Evolutionary conservation across 1,139 yeast genomes (phyloP).

Genomic region (Geotrichum cucujoidarum): DNA sequence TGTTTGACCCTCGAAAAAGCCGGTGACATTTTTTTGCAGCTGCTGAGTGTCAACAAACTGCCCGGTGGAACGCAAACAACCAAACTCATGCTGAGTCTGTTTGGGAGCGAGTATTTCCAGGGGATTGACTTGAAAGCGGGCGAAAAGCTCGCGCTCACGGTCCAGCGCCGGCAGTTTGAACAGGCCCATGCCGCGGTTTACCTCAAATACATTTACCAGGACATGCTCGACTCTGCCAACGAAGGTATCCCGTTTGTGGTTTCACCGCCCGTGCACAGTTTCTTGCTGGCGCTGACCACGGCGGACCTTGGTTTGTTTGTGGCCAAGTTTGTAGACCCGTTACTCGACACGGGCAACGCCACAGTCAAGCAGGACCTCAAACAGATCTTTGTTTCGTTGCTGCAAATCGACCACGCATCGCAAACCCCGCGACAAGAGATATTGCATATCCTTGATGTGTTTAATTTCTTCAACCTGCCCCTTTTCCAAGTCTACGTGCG

Average conservation of each 20-base stretch:
- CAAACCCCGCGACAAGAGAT: conserved; percentile 22
- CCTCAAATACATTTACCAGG: conserved; percentile 26
- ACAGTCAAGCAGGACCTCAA: conserved; percentile 20
- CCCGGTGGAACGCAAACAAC: conserved; percentile 23
- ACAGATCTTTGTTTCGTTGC: conserved; percentile 18
- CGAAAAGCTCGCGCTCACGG: conserved; percentile 27
- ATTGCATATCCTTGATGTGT: conserved; percentile 23
- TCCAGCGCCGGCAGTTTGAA: conserved; percentile 27
- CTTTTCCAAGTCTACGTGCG: conserved; percentile 48
- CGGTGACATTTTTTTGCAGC: conserved; percentile 34
- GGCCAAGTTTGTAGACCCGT: conserved; percentile 24
- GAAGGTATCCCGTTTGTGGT: conserved; percentile 10
- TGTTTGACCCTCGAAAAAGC: conserved; percentile 36
- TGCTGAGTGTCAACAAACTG: conserved; percentile 23
- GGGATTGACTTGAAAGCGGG: conserved; percentile 22
- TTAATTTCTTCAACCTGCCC: conserved; percentile 53
- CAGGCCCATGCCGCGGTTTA: conserved; percentile 24
- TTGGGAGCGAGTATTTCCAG: conserved; percentile 18
- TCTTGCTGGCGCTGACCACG: conserved; percentile 22
- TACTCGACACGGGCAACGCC: conserved; percentile 22
- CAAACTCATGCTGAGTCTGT: conserved; percentile 23
- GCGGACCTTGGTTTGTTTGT: conserved; percentile 21
- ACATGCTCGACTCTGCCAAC: conserved; percentile 21
- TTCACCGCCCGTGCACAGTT: conserved; percentile 15
- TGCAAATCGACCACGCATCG: conserved; percentile 12